phyloP scores from a whole-genome alignment of 768 basidiomycete species.

The Lentinula sp. region DNA sequence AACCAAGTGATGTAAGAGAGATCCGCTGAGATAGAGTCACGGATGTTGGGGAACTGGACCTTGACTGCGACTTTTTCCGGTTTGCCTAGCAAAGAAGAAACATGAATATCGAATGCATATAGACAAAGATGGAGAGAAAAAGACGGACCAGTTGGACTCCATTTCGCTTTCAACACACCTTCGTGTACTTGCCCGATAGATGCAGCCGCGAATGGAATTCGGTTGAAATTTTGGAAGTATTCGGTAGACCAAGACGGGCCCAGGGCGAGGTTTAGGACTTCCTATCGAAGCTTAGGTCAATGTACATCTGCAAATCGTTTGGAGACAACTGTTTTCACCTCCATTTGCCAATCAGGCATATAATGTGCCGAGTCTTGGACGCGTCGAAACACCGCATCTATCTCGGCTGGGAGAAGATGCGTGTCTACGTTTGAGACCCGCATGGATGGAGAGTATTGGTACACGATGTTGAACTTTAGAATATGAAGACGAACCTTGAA shows the following conservation, averaged over 20 bases:
- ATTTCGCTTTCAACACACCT: conserved; percentile 51
- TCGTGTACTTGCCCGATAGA: conserved; percentile 96
- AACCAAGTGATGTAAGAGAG: conserved; percentile 80
- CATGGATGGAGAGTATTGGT: not conserved
- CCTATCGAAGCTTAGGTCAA: conserved; percentile 20
- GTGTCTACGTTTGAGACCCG: conserved; percentile 53
- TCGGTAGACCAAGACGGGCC: conserved; percentile 63
- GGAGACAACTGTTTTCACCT: conserved; percentile 38
- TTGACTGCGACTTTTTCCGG: conserved; percentile 72
- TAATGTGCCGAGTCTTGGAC: conserved; percentile 97
- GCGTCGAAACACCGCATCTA: conserved; percentile 82
- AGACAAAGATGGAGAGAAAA: not conserved
- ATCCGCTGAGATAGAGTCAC: conserved; percentile 81
- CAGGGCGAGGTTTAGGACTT: conserved; percentile 72
- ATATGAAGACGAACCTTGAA: conserved; percentile 58
- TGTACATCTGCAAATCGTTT: not conserved
- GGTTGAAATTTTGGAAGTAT: conserved; percentile 70
- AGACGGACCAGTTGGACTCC: conserved; percentile 39
- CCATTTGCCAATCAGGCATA: conserved; percentile 99
- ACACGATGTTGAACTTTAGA: not conserved
- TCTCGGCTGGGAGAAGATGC: conserved; percentile 77
- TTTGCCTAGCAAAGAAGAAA: conserved; percentile 13
- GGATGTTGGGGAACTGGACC: conserved; percentile 93
- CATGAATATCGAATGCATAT: not conserved
- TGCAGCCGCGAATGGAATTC: conserved; percentile 89